Base-by-base conservation (phyloP, 352 stramenopile genomes). In the Pythium vanterpoolii region DNA sequence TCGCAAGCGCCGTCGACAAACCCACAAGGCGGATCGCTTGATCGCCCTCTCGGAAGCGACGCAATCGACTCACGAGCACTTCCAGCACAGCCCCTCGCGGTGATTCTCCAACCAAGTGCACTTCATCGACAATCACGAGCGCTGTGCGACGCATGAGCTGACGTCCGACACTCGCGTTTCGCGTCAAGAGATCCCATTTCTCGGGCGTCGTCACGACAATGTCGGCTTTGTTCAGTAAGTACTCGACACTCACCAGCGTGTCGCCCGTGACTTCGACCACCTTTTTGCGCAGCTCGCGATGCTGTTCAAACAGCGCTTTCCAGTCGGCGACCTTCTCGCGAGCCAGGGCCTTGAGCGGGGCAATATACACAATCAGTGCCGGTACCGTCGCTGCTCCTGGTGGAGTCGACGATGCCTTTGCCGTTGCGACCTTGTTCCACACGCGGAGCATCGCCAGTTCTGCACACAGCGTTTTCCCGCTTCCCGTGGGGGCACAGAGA, bases 171-270 rank as follows among this genome's bases (percentile, higher is more conserved):
- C 77, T 69, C 72, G 86, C 98, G 34, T 86, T 90, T 59, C 98
- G 79, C 27, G 95, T 98, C 42, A 99, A 84, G 8, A 98, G 68
- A 74, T 99, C 97, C 95, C 96, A 99, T 64, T 98, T 98, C 58
- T 99, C 97, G 2, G 96, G 95, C 6, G 97, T 99, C 38, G 97
- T 98, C 24, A 99, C 89, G 16, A 99, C 84, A 31, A 99, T 93
- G 60, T 98, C 92, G 1, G 95, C 88, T n/a, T 87, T 86, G 36
- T 90, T 89, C 18, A 99, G 67, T 13, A 96, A 68, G 42, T 79
- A 80, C 44, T 95, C 77, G 18, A 88, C 69, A 58, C 99, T 97
- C 43, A 98, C 95, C 33, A 96, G 89, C 6, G 95, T 98, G 65
- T 99, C 97, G 11, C 96, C 96, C 10, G 96, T 98, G 18, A 99